Base-by-base conservation (phyloP, 2,329 filamentous ascomycete genomes). In the Volutella citrinella region DNA sequence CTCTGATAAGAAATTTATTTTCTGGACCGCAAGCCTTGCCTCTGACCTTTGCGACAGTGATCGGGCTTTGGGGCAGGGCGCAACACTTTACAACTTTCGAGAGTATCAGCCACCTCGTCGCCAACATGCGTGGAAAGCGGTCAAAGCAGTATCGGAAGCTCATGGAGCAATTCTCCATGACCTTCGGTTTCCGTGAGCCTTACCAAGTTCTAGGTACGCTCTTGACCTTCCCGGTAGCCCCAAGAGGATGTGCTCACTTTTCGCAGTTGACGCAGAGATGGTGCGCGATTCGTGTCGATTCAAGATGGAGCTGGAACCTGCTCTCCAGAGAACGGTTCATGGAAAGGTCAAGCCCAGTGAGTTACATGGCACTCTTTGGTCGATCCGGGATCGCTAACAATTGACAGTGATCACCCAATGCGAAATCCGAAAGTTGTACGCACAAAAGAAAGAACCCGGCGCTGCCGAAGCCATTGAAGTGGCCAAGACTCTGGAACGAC, bases 161-260 rank as follows among this genome's bases (percentile, higher is more conserved):
- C 55, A 94, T 98, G 82, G 83, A 88, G 65, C 84, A 91, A 58
- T 95, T 90, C 74, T 80, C 82, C 57, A 76, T 91, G 61, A 82
- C 80, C 41, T 96, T 95, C 59, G 84, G 85, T 41, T 96, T 96
- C 63, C 87, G 90, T 50, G 86, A 93, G 65, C 89, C 93, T 10
- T 97, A 96, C 66, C 93, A 97, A 67, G 83, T 95, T 32, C 70
- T 95, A 26, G 71, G 80, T 84, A 67, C 38, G 68, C 55, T n/a
- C n/a, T n/a, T n/a, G n/a, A n/a, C n/a, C n/a, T n/a, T n/a, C n/a
- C n/a, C n/a, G n/a, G n/a, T n/a, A n/a, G n/a, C n/a, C n/a, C n/a
- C n/a, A n/a, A n/a, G n/a, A 34, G 38, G 27, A 36, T 22, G 37
- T 45, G 48, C 44, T 59, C 34, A 58, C 45, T 43, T 19, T 14